phyloP scores from a whole-genome alignment of 257 asterid genomes.

The Haberlea rhodopensis region DNA sequence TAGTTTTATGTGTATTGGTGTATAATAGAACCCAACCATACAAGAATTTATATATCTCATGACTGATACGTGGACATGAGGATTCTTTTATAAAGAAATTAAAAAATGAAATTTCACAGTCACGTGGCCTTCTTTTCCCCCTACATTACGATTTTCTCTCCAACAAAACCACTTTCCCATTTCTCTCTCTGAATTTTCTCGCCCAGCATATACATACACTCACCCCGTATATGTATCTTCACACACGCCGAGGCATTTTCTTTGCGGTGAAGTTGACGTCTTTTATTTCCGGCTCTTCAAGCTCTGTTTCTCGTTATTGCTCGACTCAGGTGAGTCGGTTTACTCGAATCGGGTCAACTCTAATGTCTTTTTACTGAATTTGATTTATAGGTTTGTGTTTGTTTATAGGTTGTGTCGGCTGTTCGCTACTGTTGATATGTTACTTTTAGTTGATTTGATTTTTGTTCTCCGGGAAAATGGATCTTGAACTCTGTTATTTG shows the following conservation, averaged over 20 bases:
- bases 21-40: too few species aligned
- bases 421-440: background rate
- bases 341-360: slow-evolving; percentile 21
- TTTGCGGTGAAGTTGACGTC: slow-evolving; percentile 3
- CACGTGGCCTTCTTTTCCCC: background rate
- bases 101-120: background rate
- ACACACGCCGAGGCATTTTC: background rate
- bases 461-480: background rate
- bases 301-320: background rate
- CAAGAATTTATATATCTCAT: too few species aligned
- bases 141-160: background rate
- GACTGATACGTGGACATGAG: background rate
- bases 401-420: background rate
- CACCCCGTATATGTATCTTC: background rate
- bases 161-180: background rate
- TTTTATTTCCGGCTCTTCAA: background rate
- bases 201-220: background rate
- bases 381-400: background rate
- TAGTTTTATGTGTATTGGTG: too few species aligned
- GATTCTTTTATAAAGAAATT: too few species aligned
- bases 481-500: background rate
- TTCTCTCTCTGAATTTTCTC: too few species aligned
- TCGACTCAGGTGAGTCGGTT: slow-evolving; percentile 13
- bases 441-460: background rate
- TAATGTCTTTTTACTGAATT: background rate